Evolutionary conservation across 768 basidiomycete genomes (phyloP), one percentile per base, ranked within the genome.

Genomic region (Hygrophoropsis aurantiaca): DNA sequence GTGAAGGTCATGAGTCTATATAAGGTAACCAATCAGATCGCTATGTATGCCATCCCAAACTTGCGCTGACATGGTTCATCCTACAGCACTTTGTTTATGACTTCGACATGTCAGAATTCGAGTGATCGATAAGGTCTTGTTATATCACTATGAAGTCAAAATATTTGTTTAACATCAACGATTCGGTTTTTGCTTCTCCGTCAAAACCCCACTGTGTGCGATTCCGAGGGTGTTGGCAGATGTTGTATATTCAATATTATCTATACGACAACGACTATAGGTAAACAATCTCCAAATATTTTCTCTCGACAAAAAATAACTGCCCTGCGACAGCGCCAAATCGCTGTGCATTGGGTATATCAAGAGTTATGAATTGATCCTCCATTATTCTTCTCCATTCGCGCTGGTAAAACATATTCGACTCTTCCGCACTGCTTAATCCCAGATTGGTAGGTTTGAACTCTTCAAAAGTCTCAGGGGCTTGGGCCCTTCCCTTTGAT

Each of bases 1-100:
- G 89, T 97, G 25, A 97, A 97, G 62, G 81, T 94, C 34, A 97
- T 98, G 95, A 88, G 81, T 58, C 52, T 93, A 48, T 87, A 90
- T 57, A 94, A 94, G 74, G 90, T 89, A 46, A 27, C 30, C 19
- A 30, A 21, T 11, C 3, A 47, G 20, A 60, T 53, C 18, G 36
- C 35, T 35, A 21, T 16, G n/a, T 50, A 18, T 42, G 13, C 9
- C 5, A 24, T 26, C 8, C 25, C 40, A 18, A 20, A 44, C 37
- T 45, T 46, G 15, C 23, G 19, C 21, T 50, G 46, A 44, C 18
- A 7, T 21, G 16, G 2, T 25, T 30, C 3, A 1, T 26, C 8
- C 35, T 11, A n/a, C 47, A 67, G 65, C 63, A 66, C 38, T 67
- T 67, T 15, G 61, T 62, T 24, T 64, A 61, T 24, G 51, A 66